A percentile compares a stretch with the other conserved stretches of the same genome.
phyloP scores from a whole-genome alignment of 2,329 filamentous ascomycete genomes.

The Neofusicoccum sp. region DNA sequence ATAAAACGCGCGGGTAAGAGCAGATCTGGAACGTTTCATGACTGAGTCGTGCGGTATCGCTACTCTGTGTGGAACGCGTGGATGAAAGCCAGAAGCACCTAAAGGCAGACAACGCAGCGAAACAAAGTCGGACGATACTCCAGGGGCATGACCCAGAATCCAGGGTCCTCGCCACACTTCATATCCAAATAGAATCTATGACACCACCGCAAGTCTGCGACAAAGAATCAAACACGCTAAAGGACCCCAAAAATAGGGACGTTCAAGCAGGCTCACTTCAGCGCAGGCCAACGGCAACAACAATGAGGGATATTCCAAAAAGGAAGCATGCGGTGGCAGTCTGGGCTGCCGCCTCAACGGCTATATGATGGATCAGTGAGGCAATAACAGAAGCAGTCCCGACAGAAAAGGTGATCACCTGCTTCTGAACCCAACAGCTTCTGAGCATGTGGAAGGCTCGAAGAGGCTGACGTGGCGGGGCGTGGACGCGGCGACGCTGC shows the following conservation, averaged over 20 bases:
- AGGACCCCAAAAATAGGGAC: not conserved
- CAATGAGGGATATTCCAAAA: conserved; percentile 2
- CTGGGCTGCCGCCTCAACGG: not conserved
- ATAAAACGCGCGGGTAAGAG: too few relatives aligned
- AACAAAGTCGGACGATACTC: too few relatives aligned
- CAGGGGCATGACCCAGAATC: too few relatives aligned
- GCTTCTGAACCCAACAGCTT: not conserved
- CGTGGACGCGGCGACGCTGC: not conserved
- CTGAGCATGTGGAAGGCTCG: not conserved
- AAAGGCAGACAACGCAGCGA: too few relatives aligned
- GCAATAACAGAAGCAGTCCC: not conserved
- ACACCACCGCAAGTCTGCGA: too few relatives aligned
- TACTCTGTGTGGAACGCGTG: too few relatives aligned
- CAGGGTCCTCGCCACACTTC: too few relatives aligned
- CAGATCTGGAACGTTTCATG: too few relatives aligned
- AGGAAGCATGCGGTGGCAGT: conserved; percentile 6
- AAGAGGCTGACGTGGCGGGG: not conserved
- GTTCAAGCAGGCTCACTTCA: not conserved
- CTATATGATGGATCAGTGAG: conserved; percentile 5
- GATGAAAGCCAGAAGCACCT: too few relatives aligned
- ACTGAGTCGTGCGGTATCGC: too few relatives aligned
- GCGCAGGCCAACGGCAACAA: not conserved
- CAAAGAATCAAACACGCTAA: too few relatives aligned
- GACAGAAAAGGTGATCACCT: not conserved
- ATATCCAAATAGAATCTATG: too few relatives aligned